These are phyloP conservation scores for Xylaria curta DNA, from an alignment of 495 filamentous ascomycete species.

Conservation along the genomic window DNA sequence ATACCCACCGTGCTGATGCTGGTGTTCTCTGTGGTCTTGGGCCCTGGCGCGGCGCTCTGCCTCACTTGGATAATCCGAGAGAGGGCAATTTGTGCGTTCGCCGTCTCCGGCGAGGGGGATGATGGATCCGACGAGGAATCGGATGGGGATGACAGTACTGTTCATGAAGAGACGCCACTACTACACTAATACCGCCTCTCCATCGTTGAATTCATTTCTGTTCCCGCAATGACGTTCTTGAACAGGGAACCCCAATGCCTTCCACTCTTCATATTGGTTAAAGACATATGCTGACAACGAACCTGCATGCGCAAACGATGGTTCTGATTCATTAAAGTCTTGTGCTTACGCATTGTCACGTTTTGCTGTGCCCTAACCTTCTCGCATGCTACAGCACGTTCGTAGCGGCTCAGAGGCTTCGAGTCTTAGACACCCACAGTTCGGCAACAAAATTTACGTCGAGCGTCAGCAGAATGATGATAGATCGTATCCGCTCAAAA, in stretches of 20 bases:
- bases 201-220: not conserved
- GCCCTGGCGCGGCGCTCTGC: slow-evolving; percentile 49
- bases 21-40: slow-evolving; percentile 37
- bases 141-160: slow-evolving; percentile 26
- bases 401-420: not conserved
- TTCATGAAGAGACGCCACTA: slow-evolving; percentile 28
- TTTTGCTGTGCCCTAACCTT: not conserved
- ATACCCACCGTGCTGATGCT: slow-evolving; percentile 38
- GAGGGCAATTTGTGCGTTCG: slow-evolving; percentile 29
- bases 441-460: not conserved
- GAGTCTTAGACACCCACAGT: too few relatives aligned
- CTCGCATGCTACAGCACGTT: not conserved
- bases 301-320: not conserved
- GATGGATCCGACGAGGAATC: slow-evolving; percentile 19
- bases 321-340: not conserved
- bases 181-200: not conserved
- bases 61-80: slow-evolving; percentile 48
- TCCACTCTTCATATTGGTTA: not conserved
- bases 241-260: not conserved
- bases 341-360: not conserved
- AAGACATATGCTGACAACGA: not conserved
- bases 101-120: slow-evolving; percentile 25
- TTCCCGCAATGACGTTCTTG: too few relatives aligned
- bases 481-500: not conserved
- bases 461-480: not conserved